Evolutionary conservation across 164 flowering plant genomes (phyloP), one percentile per base, ranked within the genome.

Genomic region (Nelumbo lutea): DNA sequence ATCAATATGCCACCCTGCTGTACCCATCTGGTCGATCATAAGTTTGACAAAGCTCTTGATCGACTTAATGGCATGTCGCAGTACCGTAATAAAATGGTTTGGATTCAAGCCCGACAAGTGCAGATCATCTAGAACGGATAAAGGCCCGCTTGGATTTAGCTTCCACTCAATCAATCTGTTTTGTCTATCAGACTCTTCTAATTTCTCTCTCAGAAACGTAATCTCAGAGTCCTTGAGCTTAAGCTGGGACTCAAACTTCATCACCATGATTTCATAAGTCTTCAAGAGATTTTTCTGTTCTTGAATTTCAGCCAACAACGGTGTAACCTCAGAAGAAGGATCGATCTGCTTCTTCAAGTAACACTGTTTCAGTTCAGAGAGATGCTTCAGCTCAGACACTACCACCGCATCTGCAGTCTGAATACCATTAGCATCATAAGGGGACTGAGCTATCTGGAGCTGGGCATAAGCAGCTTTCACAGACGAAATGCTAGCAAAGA

Each of bases 401-500:
- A 94, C 86, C 7, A 79, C 79, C 64, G 85, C 84, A 65, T 94
- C 98, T 1, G 91, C 89, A 0, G 74, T 65, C 47, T 88, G 97
- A 51, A 94, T 84, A 3, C 85, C 88, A 0, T 79, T 84, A 44
- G 75, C 67, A 67, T 86, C 79, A 79, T 91, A 94, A 5, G 98
- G 98, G 42, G 78, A 79, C 83, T 94, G 98, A 42, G 93, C 93
- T 59, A 77, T 69, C 67, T 94, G 98, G 0, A 94, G 84, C 91
- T 94, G 90, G 0, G 96, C 97, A 64, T 94, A 94, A n/a, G 93
- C 88, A 15, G 97, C 98, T 75, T 94, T 94, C 52, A 90, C 79
- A 4, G 96, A 73, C 1, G 97, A 88, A 53, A 85, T 55, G 11
- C 83, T 77, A 2, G 98, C 97, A 47, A 94, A 94, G 27, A 94